A percentile compares a stretch with the other conserved stretches of the same genome.
Evolutionary conservation across 257 asterid genomes (phyloP).

Genomic region (Solanum sejunctum): DNA sequence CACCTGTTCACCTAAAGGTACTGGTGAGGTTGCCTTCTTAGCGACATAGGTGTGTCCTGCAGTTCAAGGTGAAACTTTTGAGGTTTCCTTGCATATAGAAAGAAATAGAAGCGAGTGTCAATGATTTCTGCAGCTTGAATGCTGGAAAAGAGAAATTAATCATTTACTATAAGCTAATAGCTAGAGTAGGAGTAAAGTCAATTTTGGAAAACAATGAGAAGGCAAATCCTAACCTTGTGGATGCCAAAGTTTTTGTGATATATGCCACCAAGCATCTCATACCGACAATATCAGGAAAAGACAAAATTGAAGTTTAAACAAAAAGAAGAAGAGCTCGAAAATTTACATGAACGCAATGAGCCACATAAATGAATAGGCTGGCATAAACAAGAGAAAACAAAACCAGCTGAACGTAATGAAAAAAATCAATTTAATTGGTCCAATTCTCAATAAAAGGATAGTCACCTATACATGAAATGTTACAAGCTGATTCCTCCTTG

Average conservation of each 20-base stretch:
- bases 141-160: neutral
- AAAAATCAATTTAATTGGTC: neutral
- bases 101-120: neutral
- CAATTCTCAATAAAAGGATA: neutral
- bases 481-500: neutral
- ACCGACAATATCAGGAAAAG: neutral
- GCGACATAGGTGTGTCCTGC: neutral
- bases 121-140: neutral
- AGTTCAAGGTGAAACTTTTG: constrained; percentile 2
- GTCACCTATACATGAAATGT: neutral
- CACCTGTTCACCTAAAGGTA: neutral
- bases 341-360: neutral
- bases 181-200: neutral
- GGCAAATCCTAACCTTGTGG: neutral
- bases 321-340: neutral
- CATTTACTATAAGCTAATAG: neutral
- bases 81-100: constrained; percentile 5
- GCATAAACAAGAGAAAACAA: neutral
- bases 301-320: neutral
- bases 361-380: neutral
- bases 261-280: neutral
- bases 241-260: neutral
- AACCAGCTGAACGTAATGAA: neutral
- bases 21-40: neutral
- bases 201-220: neutral